phyloP scores from a whole-genome alignment of 768 basidiomycete species.

The Pleurotus ostreatus region DNA sequence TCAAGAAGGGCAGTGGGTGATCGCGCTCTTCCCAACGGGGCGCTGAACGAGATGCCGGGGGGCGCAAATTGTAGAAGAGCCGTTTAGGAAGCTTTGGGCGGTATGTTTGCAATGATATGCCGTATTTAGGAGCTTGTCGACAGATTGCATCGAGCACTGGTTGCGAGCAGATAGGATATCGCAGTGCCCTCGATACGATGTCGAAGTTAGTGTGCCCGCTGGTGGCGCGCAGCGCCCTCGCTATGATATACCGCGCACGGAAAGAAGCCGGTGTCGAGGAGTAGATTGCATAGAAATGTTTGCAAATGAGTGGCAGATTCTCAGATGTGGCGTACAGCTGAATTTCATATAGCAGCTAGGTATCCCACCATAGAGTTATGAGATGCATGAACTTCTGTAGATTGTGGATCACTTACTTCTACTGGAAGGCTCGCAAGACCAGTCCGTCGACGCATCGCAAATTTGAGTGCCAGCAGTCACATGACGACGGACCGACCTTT shows the following conservation, averaged over 20 bases:
- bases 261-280: constrained; percentile 50
- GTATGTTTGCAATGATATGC: constrained; percentile 8
- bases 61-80: constrained; percentile 53
- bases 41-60: constrained; percentile 18
- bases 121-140: constrained; percentile 34
- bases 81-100: constrained; percentile 58
- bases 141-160: constrained; percentile 42
- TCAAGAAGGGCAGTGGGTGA: constrained; percentile 61
- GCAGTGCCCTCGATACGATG: constrained; percentile 47
- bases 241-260: constrained; percentile 64
- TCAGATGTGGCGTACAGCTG: constrained; percentile 68
- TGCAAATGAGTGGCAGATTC: constrained; percentile 56
- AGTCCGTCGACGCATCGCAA: not conserved
- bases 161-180: constrained; percentile 57
- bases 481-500: too few relatives aligned
- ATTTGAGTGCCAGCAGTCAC: too few relatives aligned
- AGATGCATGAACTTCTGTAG: not conserved
- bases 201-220: constrained; percentile 17
- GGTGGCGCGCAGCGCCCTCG: constrained; percentile 15
- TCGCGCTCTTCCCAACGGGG: constrained; percentile 43
- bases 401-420: constrained; percentile 27
- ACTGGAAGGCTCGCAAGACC: constrained; percentile 32
- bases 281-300: constrained; percentile 50
- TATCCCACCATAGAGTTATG: constrained; percentile 9
- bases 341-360: constrained; percentile 74